Evolutionary conservation across 139 green algal species (phyloP).

Genomic region (Chlamydomonas schloesseri): DNA sequence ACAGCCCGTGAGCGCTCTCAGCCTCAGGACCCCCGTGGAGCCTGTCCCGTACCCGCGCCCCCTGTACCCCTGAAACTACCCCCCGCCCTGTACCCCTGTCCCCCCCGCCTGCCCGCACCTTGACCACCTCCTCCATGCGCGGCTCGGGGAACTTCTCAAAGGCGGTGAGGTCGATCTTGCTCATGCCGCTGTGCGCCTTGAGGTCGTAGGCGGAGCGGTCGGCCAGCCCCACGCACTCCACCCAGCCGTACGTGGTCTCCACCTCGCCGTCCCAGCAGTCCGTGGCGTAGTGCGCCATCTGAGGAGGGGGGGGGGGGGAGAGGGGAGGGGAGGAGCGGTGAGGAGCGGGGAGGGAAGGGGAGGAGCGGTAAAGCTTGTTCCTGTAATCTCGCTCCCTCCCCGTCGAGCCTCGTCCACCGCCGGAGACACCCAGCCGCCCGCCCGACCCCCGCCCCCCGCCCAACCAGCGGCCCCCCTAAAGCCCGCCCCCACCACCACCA

Average conservation of each 20-base stretch:
- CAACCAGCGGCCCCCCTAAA: no score
- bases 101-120: slow-evolving; percentile 3
- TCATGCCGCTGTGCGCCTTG: slow-evolving; percentile 74
- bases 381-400: no score
- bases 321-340: neutral
- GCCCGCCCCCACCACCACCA: no score
- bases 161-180: slow-evolving; percentile 87
- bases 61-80: no score
- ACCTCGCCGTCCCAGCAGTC: slow-evolving; percentile 99
- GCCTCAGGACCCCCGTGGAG: no score
- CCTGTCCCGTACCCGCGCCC: no score
- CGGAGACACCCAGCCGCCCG: neutral
- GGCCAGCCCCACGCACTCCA: slow-evolving; percentile 98
- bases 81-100: neutral
- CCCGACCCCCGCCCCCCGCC: no score
- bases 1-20: no score
- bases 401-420: no score
- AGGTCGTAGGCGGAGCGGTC: slow-evolving; percentile 97
- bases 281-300: slow-evolving; percentile 69
- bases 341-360: no score
- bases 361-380: no score
- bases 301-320: neutral
- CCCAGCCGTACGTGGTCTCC: slow-evolving; percentile 96
- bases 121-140: slow-evolving; percentile 77
- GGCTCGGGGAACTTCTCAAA: slow-evolving; percentile 91